Conservation (phyloP, 1,284 basidiomycete species). For the Entoloma clypeatum region DNA sequence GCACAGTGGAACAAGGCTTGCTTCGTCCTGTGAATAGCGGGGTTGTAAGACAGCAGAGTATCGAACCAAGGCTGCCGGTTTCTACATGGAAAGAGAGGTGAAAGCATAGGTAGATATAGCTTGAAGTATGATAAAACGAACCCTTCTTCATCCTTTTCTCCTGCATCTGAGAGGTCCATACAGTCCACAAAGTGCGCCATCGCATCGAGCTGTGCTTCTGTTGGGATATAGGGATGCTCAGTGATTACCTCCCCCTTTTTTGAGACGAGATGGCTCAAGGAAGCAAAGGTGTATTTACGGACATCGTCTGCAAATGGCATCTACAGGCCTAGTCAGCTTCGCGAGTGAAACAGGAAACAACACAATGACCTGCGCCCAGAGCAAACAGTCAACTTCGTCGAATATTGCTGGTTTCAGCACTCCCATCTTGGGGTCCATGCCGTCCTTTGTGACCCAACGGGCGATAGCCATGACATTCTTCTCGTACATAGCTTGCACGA, state of each 20-base stretch:
- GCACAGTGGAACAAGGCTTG: constrained; percentile 90
- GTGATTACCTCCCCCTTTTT: constrained; percentile 72
- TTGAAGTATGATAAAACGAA: constrained; percentile 30
- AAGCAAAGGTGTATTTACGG: constrained; percentile 82
- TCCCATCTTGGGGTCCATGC: constrained; percentile 83
- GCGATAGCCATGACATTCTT: constrained; percentile 72
- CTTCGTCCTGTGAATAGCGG: constrained; percentile 86
- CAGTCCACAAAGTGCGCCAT: constrained; percentile 87
- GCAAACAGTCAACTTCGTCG: constrained; percentile 70
- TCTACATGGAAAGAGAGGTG: constrained; percentile 31
- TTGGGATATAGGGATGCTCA: constrained; percentile 83
- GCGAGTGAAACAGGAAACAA: neutral
- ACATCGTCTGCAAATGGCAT: constrained; percentile 96
- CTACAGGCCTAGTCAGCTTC: constrained; percentile 36
- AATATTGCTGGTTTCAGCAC: constrained; percentile 62
- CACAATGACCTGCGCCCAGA: constrained; percentile 71
- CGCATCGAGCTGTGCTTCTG: constrained; percentile 66
- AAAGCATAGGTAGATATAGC: neutral
- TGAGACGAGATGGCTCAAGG: constrained; percentile 71
- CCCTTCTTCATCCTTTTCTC: constrained; percentile 70
- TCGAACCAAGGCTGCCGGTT: constrained; percentile 74
- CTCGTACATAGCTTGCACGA: constrained; percentile 78
- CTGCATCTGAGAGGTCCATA: constrained; percentile 81
- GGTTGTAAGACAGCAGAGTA: constrained; percentile 77
- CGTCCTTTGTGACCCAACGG: constrained; percentile 73